Evolutionary conservation across 208 protist species (phyloP), one percentile per base, ranked within the genome.

Genomic region (Trypanosoma avium): DNA sequence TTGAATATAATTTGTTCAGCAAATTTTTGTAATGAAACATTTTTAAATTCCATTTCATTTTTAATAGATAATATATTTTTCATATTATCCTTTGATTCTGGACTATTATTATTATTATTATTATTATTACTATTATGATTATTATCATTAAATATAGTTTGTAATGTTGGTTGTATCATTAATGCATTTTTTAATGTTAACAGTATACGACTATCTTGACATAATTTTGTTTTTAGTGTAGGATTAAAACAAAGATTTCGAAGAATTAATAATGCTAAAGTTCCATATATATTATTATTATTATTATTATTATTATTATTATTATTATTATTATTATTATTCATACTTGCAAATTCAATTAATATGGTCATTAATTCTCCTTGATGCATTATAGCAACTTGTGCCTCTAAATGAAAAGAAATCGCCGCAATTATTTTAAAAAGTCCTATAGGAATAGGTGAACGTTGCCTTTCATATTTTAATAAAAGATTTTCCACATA

Each of bases 241-340:
- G 66, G 50, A 33, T 75, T 59, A 67, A 91, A 95, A 69, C 84
- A 92, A 29, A 92, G 45, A 52, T 95, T 92, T 15, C 89, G 89
- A 21, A 95, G 46, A 0, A 61, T 65, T 12, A 95, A 70, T 32
- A 92, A 59, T 8, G 89, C 75, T 17, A 95, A 61, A 21, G 82
- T 86, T 26, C 79, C 74, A 8, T 54, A 47, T 21, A 21, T 15
- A 19, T 42, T 65, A n/a, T n/a, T n/a, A n/a, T n/a, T n/a, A n/a
- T n/a, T n/a, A n/a, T n/a, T n/a, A n/a, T n/a, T n/a, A n/a, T n/a
- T n/a, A n/a, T n/a, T n/a, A n/a, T n/a, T n/a, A n/a, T n/a, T n/a
- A n/a, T n/a, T n/a, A n/a, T n/a, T n/a, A n/a, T n/a, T n/a, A n/a
- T n/a, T n/a, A n/a, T n/a, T n/a, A n/a, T n/a, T n/a, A n/a, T n/a